These are phyloP conservation scores for Blastobotrys buckinghamii DNA, from an alignment of 1,139 yeast species.

Conservation along the genomic window DNA sequence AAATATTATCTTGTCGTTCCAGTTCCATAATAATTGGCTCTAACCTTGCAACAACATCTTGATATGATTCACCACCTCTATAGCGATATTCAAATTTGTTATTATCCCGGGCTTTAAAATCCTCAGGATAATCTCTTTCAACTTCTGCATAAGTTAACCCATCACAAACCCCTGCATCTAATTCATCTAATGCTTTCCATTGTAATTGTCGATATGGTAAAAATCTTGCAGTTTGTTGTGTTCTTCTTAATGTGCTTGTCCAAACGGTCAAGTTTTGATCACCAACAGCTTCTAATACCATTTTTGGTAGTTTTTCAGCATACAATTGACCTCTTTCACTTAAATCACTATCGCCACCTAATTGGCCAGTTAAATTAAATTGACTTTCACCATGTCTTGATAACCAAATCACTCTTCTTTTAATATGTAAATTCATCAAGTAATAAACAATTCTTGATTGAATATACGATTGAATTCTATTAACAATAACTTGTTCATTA, in stretches of 20 bases:
- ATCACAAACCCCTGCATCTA: conserved; percentile 97
- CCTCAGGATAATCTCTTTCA: conserved; percentile 80
- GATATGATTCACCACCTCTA: conserved; percentile 94
- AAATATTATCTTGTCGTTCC: conserved; percentile 91
- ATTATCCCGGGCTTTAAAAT: conserved; percentile 91
- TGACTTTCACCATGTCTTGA: conserved; percentile 95
- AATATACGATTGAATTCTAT: conserved; percentile 79
- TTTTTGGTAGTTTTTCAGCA: conserved; percentile 73
- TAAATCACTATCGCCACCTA: conserved; percentile 91
- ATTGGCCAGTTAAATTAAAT: conserved; percentile 86
- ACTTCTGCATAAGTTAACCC: conserved; percentile 90
- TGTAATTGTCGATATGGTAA: conserved; percentile 78
- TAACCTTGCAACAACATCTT: conserved; percentile 88
- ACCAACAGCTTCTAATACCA: conserved; percentile 70
- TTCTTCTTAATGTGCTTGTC: conserved; percentile 90
- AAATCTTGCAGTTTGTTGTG: conserved; percentile 86
- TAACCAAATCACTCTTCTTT: conserved; percentile 86
- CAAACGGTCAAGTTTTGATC: conserved; percentile 82
- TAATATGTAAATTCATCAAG: conserved; percentile 90
- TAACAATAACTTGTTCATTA: conserved; percentile 79
- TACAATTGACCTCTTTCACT: conserved; percentile 83
- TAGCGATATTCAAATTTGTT: conserved; percentile 93
- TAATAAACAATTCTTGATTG: conserved; percentile 92
- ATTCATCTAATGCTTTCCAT: conserved; percentile 96
- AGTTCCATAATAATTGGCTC: conserved; percentile 98